phyloP scores from a whole-genome alignment of 129 eudicot genomes.

The Centaurea solstitialis region DNA sequence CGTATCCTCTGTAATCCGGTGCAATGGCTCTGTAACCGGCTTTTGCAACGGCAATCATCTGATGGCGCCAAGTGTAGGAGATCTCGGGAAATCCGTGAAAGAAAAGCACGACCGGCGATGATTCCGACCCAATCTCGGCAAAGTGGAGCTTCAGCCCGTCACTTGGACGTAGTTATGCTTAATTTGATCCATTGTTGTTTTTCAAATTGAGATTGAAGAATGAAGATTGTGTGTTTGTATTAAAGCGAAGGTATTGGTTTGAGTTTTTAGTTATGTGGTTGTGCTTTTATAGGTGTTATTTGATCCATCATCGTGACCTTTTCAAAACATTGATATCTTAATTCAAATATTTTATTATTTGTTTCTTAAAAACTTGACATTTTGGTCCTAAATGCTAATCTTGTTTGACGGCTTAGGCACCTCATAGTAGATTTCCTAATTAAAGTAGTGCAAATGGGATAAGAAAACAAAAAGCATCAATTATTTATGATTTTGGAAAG shows the following conservation, averaged over 20 bases:
- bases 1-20: no score
- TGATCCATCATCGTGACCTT: no score
- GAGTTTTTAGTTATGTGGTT: no score
- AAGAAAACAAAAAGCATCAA: no score
- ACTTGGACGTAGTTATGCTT: conserved; percentile 20
- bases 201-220: no score
- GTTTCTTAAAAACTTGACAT: neutral
- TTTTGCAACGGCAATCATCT: no score
- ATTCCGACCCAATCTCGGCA: conserved; percentile 23
- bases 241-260: no score
- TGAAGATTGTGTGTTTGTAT: no score
- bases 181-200: conserved; percentile 28
- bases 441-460: neutral
- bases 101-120: conserved; percentile 20
- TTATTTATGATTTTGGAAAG: neutral
- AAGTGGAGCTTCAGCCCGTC: conserved; percentile 32
- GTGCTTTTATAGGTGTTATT: no score
- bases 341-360: neutral
- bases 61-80: conserved; percentile 39
- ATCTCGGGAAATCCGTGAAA: conserved; percentile 38
- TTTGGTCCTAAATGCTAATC: neutral
- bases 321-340: no score
- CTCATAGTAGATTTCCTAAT: no score
- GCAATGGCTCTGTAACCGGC: no score
- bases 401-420: neutral